A percentile compares a stretch with the other conserved stretches of the same genome.
phyloP scores from a whole-genome alignment of 805 yeast genomes.

The Wickerhamomyces pijperi region DNA sequence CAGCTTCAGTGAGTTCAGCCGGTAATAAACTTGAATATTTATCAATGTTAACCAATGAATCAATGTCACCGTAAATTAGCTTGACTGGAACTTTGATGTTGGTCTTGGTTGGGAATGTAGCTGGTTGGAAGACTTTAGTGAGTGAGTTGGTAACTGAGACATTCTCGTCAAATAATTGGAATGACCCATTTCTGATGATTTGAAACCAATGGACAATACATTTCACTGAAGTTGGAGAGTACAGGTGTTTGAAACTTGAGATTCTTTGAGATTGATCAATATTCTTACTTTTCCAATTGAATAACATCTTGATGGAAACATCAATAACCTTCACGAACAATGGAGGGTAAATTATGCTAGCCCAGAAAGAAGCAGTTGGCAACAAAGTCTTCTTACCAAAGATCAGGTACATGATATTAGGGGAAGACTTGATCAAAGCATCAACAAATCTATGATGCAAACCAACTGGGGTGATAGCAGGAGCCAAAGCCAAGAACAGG shows the following conservation, averaged over 20 bases:
- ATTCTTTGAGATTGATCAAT: conserved; percentile 65
- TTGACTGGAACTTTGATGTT: conserved; percentile 64
- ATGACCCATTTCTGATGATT: conserved; percentile 62
- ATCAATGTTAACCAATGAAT: conserved; percentile 79
- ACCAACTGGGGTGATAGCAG: conserved; percentile 90
- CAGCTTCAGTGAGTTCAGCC: conserved; percentile 29
- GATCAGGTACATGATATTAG: conserved; percentile 56
- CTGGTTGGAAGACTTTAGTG: conserved; percentile 23
- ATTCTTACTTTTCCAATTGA: conserved; percentile 71
- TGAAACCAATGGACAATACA: conserved; percentile 95
- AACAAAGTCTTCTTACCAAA: conserved; percentile 69
- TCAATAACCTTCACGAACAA: conserved; percentile 67
- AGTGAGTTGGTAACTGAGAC: conserved; percentile 26
- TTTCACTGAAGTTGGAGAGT: conserved; percentile 86
- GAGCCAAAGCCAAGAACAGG: conserved; percentile 72
- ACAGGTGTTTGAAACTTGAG: conserved; percentile 75
- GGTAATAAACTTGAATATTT: conserved; percentile 67
- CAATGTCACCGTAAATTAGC: conserved; percentile 68
- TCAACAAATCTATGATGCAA: conserved; percentile 68
- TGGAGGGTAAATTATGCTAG: conserved; percentile 63
- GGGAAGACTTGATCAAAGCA: conserved; percentile 65
- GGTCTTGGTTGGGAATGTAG: conserved; percentile 44
- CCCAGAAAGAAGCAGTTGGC: conserved; percentile 73
- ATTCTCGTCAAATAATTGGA: conserved; percentile 82
- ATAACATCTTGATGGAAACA: conserved; percentile 49